Base-by-base conservation (phyloP, 2,329 filamentous ascomycete species). In the Macroventuria anomochaeta region DNA sequence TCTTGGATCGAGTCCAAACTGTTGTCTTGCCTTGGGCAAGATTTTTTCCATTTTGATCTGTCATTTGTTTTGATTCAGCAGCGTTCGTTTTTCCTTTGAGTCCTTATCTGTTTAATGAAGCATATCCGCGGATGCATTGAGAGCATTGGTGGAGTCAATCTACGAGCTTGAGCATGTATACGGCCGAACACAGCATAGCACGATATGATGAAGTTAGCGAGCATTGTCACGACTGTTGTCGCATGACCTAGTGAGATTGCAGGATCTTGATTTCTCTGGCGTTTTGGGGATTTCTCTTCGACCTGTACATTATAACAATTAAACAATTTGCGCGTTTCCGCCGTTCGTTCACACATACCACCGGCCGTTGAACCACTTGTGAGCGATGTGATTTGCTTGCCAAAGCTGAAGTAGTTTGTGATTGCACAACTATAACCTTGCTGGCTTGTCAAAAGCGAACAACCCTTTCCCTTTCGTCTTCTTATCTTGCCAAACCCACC, bases 401-500 rank as follows among this genome's bases (percentile, higher is more conserved):
- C 13, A 15, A 5, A 15, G 21, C 8, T 5, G 23, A 8, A 25
- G 5, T 25, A 25, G 8, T 5, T n/a, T 25, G 23, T 25, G 23
- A 25, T 8, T 8, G 23, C 8, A 7, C n/a, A 10, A 7, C 26
- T 46, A 54, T 12, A 54, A 23, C 15, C 23, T 54, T 23, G 66
- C 41, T 10, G 56, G 56, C 33, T 56, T 61, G 5, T 63, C 62
- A 25, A 73, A 72, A 4, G 48, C 61, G 47, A 73, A 74, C 4
- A 74, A 32, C 5, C 63, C 64, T 39, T 66, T 63, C 5, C 70
- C 65, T 44, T 68, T 62, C 36, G 46, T 65, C 38, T 65, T 49
- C 17, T 34, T 11, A 55, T 74, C 70, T 28, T 64, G 63, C 52
- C 57, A 71, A 3, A 85, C 81, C 65, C 72, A 76, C 1, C 82